Conservation (phyloP, 306 rosid genomes). For the Ormosia semicastrata region DNA sequence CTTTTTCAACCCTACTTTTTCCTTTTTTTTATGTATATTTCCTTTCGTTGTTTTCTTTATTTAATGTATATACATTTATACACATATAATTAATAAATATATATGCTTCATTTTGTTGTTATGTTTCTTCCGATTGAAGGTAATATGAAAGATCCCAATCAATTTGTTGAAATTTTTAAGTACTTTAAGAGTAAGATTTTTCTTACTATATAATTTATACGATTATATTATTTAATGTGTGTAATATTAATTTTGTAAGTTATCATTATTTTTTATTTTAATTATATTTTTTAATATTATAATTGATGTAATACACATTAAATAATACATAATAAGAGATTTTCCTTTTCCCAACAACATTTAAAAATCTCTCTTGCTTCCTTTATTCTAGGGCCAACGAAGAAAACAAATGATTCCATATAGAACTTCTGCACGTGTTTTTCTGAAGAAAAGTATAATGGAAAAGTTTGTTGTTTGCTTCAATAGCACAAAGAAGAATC, state of each 20-base stretch:
- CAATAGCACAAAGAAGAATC: slow-evolving; percentile 5
- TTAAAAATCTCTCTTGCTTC: no score
- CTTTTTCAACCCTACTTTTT: not conserved
- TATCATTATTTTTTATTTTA: no score
- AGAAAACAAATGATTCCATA: not conserved
- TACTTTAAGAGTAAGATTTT: no score
- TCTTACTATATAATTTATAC: no score
- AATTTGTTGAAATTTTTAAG: not conserved
- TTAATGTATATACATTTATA: not conserved
- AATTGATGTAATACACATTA: no score
- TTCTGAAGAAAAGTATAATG: slow-evolving; percentile 24
- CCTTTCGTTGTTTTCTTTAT: not conserved
- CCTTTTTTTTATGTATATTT: not conserved
- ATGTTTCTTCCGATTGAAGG: not conserved
- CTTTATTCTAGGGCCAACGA: slow-evolving; percentile 23
- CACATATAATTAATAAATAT: not conserved
- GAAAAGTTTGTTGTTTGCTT: slow-evolving; percentile 12
- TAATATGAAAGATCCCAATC: not conserved
- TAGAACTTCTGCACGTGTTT: not conserved
- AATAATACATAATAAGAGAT: no score
- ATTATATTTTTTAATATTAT: no score
- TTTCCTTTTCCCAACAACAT: no score
- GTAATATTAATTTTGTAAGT: no score
- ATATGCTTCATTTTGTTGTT: not conserved
- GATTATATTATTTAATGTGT: no score